These are phyloP conservation scores for Benincasa hispida DNA, from an alignment of 306 rosid species.

Conservation along the genomic window DNA sequence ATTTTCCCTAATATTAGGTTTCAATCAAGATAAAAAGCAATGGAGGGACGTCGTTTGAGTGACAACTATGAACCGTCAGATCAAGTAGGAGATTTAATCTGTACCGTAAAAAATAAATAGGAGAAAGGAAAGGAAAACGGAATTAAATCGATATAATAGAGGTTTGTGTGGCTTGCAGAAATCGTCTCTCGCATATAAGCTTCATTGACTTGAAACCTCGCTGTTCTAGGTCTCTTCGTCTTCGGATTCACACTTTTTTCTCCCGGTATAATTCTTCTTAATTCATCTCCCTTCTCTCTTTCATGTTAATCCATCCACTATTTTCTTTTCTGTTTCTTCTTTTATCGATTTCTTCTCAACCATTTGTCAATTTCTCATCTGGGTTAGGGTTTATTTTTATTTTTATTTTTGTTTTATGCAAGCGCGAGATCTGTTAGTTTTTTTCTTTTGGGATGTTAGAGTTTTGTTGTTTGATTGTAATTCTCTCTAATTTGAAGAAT, in stretches of 20 bases:
- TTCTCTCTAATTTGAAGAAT: background rate
- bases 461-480: background rate
- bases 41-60: background rate
- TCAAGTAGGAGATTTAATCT: background rate
- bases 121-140: background rate
- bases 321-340: background rate
- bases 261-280: conserved; percentile 2
- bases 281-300: background rate
- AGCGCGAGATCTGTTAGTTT: background rate
- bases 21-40: too few relatives aligned
- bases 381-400: background rate
- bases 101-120: background rate
- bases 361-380: background rate
- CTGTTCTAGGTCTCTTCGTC: background rate
- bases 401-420: background rate
- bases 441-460: background rate
- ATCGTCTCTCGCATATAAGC: background rate
- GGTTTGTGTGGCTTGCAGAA: background rate
- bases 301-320: background rate
- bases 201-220: background rate
- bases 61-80: background rate
- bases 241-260: background rate
- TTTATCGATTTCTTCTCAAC: background rate
- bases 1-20: too few relatives aligned
- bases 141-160: background rate